Base-by-base conservation (phyloP, 2,329 filamentous ascomycete genomes). In the Monosporascus cannonballus region DNA sequence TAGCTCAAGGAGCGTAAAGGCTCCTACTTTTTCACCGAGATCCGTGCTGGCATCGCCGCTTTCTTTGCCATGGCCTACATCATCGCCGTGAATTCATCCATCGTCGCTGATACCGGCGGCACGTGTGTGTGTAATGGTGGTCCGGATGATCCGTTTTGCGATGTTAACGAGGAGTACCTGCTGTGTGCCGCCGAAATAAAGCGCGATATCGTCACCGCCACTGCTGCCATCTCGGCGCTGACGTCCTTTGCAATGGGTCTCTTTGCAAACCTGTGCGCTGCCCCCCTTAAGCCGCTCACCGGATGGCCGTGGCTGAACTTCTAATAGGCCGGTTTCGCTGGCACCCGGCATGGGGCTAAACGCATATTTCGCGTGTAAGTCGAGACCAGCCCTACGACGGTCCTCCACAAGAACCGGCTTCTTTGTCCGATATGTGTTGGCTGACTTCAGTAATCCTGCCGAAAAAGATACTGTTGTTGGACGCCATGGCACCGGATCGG, bases 201-300 rank as follows among this genome's bases (percentile, higher is more conserved):
- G 69, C 83, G 89, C 34, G 90, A 96, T 65, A 73, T 92, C 39
- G 86, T 95, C 51, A 95, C 90, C 6, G 90, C 87, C 11, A 95
- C 90, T 4, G 89, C 90, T 45, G 90, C 90, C 51, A 92, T 94
- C 59, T 80, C 89, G 15, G 87, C 89, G 25, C 72, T 96, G 47
- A 82, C 87, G 3, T 86, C 84, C n/a, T 91, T 95, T 69, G 85
- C 78, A 69, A 91, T 95, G 86, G 90, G 90, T 20, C 69, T 93
- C 1, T 83, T 92, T 58, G 86, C 90, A 56, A 95, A 95, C 60
- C 76, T 93, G 76, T 78, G 63, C 60, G 76, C 71, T 9, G 17
- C 3, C 17, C 20, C 6, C n/a, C 11, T 11, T 20, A 4, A 45
- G n/a, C 37, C 37, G 18, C 41, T 20, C n/a, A 36, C 37, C 44